Evolutionary conservation across 495 filamentous ascomycete genomes (phyloP).

Genomic region (Neurospora sp.): DNA sequence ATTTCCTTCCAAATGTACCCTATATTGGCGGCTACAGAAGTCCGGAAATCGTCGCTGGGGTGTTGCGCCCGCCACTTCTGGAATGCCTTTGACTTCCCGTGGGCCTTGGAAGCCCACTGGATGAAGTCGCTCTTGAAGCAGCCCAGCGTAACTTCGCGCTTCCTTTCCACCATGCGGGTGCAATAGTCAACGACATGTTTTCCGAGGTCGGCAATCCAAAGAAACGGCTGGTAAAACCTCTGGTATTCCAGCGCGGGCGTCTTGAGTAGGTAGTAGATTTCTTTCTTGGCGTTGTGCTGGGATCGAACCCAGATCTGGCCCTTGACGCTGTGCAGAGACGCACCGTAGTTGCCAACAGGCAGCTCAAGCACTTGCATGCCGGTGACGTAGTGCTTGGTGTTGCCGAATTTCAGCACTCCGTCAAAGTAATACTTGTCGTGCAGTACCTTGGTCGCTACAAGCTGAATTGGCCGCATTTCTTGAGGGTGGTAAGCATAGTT

Average conservation of each 20-base stretch:
- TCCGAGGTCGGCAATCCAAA: slow-evolving; percentile 56
- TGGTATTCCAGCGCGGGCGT: slow-evolving; percentile 46
- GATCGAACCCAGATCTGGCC: slow-evolving; percentile 55
- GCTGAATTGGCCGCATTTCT: slow-evolving; percentile 44
- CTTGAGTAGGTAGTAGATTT: slow-evolving; percentile 53
- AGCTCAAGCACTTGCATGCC: slow-evolving; percentile 44
- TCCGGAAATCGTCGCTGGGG: slow-evolving; percentile 46
- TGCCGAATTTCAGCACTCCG: slow-evolving; percentile 43
- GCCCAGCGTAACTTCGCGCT: slow-evolving; percentile 29
- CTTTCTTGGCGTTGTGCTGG: slow-evolving; percentile 12
- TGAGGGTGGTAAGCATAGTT: slow-evolving; percentile 19
- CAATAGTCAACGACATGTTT: slow-evolving; percentile 62
- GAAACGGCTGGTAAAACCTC: slow-evolving; percentile 47
- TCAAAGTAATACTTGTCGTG: slow-evolving; percentile 42
- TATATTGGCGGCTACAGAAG: slow-evolving; percentile 41
- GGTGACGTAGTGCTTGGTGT: slow-evolving; percentile 35
- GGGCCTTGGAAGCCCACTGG: slow-evolving; percentile 37
- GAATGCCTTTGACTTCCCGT: slow-evolving; percentile 28
- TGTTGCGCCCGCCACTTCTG: slow-evolving; percentile 40
- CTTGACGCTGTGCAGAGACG: slow-evolving; percentile 32
- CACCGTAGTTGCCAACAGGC: slow-evolving; percentile 57
- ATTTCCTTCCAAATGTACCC: slow-evolving; percentile 56
- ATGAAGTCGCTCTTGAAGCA: slow-evolving; percentile 47
- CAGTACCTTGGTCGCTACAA: slow-evolving; percentile 28
- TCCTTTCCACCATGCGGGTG: slow-evolving; percentile 14